Conservation (phyloP, 176 grass and related monocot genomes). For the Luzula sylvatica region DNA sequence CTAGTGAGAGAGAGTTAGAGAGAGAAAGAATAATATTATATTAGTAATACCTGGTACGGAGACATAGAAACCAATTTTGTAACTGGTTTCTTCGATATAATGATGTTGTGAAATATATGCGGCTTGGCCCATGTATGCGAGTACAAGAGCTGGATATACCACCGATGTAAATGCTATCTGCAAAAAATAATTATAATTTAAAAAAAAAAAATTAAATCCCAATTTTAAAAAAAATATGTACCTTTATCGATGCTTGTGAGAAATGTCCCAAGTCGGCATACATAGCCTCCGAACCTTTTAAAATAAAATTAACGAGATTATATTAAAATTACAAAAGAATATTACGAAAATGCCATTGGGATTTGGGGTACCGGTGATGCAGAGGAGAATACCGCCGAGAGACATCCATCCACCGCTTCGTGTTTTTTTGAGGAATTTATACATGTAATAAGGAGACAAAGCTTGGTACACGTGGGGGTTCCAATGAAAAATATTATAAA, state of each 20-base stretch:
- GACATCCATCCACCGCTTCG: conserved; percentile 72
- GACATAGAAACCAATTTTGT: conserved; percentile 84
- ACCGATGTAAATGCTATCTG: conserved; percentile 81
- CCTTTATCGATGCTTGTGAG: conserved; percentile 79
- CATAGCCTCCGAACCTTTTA: conserved; percentile 94
- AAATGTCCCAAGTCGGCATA: conserved; percentile 96
- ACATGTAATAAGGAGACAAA: conserved; percentile 67
- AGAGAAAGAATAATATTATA: conserved; percentile 14
- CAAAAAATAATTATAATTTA: conserved; percentile 13
- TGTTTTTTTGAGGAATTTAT: conserved; percentile 80
- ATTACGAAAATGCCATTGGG: too few relatives aligned
- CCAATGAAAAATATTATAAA: conserved; percentile 85
- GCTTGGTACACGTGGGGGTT: conserved; percentile 71
- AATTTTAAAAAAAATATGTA: conserved; percentile 20
- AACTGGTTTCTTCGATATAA: conserved; percentile 38
- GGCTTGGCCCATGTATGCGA: conserved; percentile 98
- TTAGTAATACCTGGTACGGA: conserved; percentile 86
- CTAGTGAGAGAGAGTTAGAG: background rate
- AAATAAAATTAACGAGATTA: conserved; percentile 1
- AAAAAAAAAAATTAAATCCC: background rate
- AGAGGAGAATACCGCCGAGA: conserved; percentile 83
- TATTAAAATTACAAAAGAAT: too few relatives aligned
- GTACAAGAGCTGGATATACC: conserved; percentile 74
- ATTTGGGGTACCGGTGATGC: conserved; percentile 57
- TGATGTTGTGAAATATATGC: conserved; percentile 92